phyloP scores from a whole-genome alignment of 306 rosid genomes.

The Cucumis hystrix region DNA sequence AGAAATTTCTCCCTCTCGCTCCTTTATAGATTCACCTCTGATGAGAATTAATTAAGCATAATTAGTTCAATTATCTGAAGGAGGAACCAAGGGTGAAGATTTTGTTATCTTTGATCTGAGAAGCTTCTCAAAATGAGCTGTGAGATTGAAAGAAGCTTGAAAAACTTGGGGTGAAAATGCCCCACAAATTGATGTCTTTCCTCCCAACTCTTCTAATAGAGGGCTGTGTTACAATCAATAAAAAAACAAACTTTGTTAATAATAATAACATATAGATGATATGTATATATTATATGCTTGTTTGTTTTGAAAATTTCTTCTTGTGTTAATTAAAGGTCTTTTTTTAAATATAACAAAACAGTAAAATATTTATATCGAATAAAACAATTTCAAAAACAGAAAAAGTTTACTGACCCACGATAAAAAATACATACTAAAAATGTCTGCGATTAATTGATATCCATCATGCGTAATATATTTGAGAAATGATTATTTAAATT shows the following conservation, averaged over 20 bases:
- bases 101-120: conserved; percentile 20
- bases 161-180: conserved; percentile 26
- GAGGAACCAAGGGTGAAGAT: background rate
- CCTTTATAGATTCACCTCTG: too few species aligned
- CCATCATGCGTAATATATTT: too few species aligned
- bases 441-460: too few species aligned
- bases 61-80: background rate
- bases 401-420: too few species aligned
- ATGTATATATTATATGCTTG: too few species aligned
- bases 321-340: too few species aligned
- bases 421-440: too few species aligned
- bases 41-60: background rate
- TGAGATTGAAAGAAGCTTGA: conserved; percentile 30
- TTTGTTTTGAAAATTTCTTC: too few species aligned
- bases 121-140: conserved; percentile 22
- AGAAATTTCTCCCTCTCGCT: background rate
- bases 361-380: too few species aligned
- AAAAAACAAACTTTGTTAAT: background rate
- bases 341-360: too few species aligned
- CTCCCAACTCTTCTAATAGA: conserved; percentile 30
- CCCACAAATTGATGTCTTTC: conserved; percentile 23
- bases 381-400: too few species aligned
- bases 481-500: too few species aligned
- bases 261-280: background rate
- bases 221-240: conserved; percentile 22